Evolutionary conservation across 495 filamentous ascomycete genomes (phyloP), one percentile per base, ranked within the genome.

Genomic region (Hypoxylon fragiforme): DNA sequence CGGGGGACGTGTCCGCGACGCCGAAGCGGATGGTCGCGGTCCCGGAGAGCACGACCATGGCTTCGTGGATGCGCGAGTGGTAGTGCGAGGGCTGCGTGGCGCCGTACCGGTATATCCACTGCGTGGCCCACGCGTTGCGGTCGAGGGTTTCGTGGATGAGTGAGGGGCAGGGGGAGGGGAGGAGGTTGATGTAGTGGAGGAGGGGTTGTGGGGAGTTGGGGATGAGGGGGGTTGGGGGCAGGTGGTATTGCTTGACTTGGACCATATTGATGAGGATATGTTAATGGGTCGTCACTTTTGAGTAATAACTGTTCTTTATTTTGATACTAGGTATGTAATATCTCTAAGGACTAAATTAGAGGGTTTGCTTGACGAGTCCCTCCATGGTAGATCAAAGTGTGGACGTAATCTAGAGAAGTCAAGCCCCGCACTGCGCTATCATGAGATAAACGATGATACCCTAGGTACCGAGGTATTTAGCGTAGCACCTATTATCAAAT

Each of bases 261-360:
- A 44, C 42, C 42, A 44, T 44, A 8, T 21, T 40, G 37, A 40
- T n/a, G n/a, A n/a, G n/a, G n/a, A n/a, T n/a, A n/a, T n/a, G n/a
- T n/a, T n/a, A n/a, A n/a, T n/a, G n/a, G n/a, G n/a, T n/a, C n/a
- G n/a, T n/a, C n/a, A n/a, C n/a, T n/a, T n/a, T n/a, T n/a, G n/a
- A n/a, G n/a, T n/a, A n/a, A n/a, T n/a, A n/a, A n/a, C n/a, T n/a
- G n/a, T n/a, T n/a, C n/a, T n/a, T n/a, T n/a, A n/a, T n/a, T n/a
- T n/a, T n/a, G n/a, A n/a, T n/a, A n/a, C n/a, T n/a, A n/a, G n/a
- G n/a, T n/a, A n/a, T n/a, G n/a, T n/a, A n/a, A n/a, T n/a, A n/a
- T n/a, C n/a, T n/a, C n/a, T n/a, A n/a, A n/a, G n/a, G n/a, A n/a
- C n/a, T n/a, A n/a, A n/a, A n/a, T n/a, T n/a, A n/a, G n/a, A n/a